Conservation (phyloP, 1,284 basidiomycete genomes). For the Hortiboletus rubellus region DNA sequence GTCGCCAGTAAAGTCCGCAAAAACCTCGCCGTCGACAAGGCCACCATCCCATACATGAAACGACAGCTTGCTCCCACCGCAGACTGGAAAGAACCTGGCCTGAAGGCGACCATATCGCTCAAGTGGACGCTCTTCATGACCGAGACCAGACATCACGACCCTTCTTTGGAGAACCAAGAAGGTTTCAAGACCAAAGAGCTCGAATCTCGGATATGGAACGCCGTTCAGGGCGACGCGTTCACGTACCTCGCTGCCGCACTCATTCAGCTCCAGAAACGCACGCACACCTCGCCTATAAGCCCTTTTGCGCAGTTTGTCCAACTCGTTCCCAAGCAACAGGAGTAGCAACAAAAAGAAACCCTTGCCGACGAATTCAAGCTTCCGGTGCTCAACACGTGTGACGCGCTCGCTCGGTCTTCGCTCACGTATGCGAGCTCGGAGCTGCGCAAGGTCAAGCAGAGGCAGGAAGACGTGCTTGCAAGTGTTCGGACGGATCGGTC, state of each 20-base stretch:
- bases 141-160: slow-evolving; percentile 68
- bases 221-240: slow-evolving; percentile 83
- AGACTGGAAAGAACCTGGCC: slow-evolving; percentile 70
- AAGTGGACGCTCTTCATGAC: slow-evolving; percentile 89
- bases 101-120: slow-evolving; percentile 76
- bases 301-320: slow-evolving; percentile 46
- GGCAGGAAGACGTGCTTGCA: slow-evolving; percentile 83
- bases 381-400: slow-evolving; percentile 66
- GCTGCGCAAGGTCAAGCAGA: slow-evolving; percentile 87
- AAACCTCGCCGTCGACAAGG: slow-evolving; percentile 45
- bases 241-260: slow-evolving; percentile 64
- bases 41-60: slow-evolving; percentile 55
- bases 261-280: slow-evolving; percentile 52
- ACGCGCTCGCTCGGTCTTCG: slow-evolving; percentile 69
- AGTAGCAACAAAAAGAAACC: slow-evolving; percentile 58
- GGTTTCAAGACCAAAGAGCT: slow-evolving; percentile 78
- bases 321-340: slow-evolving; percentile 48
- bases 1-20: slow-evolving; percentile 45
- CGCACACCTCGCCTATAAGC: slow-evolving; percentile 42
- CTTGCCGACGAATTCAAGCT: slow-evolving; percentile 66
- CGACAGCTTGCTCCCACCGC: slow-evolving; percentile 51
- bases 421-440: slow-evolving; percentile 83
- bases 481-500: slow-evolving; percentile 60
- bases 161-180: slow-evolving; percentile 59
- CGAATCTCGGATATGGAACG: slow-evolving; percentile 79